Percentiles rank a stretch among this genome's conserved stretches.
phyloP scores from a whole-genome alignment of 345 rosid species.

The Aquilaria yunnanensis region DNA sequence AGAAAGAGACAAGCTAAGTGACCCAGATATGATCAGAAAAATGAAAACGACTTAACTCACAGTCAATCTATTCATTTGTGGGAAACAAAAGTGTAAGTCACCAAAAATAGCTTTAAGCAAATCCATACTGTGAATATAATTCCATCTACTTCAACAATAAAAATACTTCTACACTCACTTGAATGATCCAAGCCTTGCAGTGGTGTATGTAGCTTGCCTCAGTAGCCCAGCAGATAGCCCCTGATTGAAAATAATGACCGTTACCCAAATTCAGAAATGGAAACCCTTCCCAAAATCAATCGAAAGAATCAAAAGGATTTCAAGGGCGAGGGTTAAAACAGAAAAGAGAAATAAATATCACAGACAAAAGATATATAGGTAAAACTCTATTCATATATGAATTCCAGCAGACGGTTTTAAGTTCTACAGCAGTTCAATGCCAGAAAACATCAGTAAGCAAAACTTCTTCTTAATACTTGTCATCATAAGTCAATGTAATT shows the following conservation, averaged over 20 bases:
- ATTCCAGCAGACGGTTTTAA: too few species aligned
- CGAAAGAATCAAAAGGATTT: neutral
- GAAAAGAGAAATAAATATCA: neutral
- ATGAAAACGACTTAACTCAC: neutral
- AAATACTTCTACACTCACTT: conserved; percentile 37
- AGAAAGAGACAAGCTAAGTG: neutral
- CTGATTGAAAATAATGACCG: conserved; percentile 26
- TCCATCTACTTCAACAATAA: neutral
- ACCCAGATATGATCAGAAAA: neutral
- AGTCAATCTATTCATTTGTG: too few species aligned
- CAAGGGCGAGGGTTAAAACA: neutral
- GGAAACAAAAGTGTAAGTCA: too few species aligned
- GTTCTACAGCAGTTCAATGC: too few species aligned
- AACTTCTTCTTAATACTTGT: too few species aligned
- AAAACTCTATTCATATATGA: too few species aligned
- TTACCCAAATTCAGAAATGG: conserved; percentile 5
- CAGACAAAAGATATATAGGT: too few species aligned
- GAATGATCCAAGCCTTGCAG: conserved; percentile 97
- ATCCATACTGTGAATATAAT: neutral
- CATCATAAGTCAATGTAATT: too few species aligned
- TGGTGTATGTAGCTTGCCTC: conserved; percentile 97
- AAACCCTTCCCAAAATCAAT: neutral
- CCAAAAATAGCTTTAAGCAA: too few species aligned
- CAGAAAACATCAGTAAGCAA: too few species aligned
- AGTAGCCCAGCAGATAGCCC: conserved; percentile 92